These are phyloP conservation scores for Acidomyces sp. DNA, from an alignment of 495 filamentous ascomycete species.

Conservation along the genomic window DNA sequence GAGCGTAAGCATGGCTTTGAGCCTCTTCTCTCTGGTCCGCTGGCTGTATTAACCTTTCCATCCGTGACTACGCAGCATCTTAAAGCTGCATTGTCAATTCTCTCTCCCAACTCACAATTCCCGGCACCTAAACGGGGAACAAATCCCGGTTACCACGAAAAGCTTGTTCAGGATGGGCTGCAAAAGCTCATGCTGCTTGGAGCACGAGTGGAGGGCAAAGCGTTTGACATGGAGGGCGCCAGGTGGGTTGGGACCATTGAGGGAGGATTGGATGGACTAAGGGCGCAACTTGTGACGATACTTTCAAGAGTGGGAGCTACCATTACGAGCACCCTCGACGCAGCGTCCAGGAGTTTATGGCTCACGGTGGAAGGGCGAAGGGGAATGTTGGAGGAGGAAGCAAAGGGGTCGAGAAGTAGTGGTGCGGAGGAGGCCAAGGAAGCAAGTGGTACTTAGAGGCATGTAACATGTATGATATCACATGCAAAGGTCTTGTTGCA, in stretches of 20 bases:
- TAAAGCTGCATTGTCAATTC: constrained; percentile 59
- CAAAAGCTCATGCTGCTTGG: constrained; percentile 79
- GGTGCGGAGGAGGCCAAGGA: not conserved
- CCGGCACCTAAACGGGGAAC: constrained; percentile 59
- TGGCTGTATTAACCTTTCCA: constrained; percentile 71
- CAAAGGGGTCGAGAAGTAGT: constrained; percentile 28
- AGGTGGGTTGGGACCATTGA: constrained; percentile 78
- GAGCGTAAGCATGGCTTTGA: constrained; percentile 41
- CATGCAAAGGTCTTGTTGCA: too few species aligned
- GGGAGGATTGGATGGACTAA: constrained; percentile 66
- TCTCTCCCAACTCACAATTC: constrained; percentile 60
- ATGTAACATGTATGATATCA: too few species aligned
- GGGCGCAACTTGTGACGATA: constrained; percentile 65
- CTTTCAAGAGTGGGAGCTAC: constrained; percentile 63
- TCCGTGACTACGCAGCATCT: constrained; percentile 69
- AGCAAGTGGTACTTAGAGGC: too few species aligned
- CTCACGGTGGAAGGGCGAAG: constrained; percentile 69
- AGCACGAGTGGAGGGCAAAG: constrained; percentile 65
- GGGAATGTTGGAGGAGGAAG: constrained; percentile 64
- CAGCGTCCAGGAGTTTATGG: constrained; percentile 65
- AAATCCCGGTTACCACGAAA: constrained; percentile 69
- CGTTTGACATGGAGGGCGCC: constrained; percentile 67
- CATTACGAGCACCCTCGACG: constrained; percentile 60
- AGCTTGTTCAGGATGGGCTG: constrained; percentile 59
- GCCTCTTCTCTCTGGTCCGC: constrained; percentile 67